Conservation (phyloP, 2,329 filamentous ascomycete genomes). For the Pyrenochaeta sp. region DNA sequence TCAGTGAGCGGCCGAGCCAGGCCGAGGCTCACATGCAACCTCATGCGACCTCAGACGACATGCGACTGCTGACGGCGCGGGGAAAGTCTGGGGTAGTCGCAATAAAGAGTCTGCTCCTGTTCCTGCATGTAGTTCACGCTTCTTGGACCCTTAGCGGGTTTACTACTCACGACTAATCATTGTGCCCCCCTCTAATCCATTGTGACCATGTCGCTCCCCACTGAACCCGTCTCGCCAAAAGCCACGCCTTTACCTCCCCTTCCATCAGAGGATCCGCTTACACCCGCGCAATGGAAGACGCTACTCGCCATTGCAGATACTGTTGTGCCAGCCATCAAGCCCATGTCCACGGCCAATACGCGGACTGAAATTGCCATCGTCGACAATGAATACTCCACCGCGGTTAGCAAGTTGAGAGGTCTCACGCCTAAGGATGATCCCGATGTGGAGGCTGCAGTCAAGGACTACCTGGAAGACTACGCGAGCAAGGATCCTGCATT, state of each 20-base stretch:
- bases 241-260: slow-evolving; percentile 56
- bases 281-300: slow-evolving; percentile 64
- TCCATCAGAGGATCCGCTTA: slow-evolving; percentile 58
- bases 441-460: slow-evolving; percentile 54
- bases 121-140: slow-evolving; percentile 7
- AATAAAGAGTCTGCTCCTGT: background rate
- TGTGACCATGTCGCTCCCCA: slow-evolving; percentile 35
- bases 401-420: slow-evolving; percentile 47
- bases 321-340: slow-evolving; percentile 65
- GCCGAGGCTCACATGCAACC: slow-evolving; percentile 2
- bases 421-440: slow-evolving; percentile 35
- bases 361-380: slow-evolving; percentile 56
- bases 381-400: slow-evolving; percentile 59
- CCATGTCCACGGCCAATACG: slow-evolving; percentile 45
- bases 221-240: slow-evolving; percentile 43
- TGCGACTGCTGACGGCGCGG: slow-evolving; percentile 1
- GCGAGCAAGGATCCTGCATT: slow-evolving; percentile 63
- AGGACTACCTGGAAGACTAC: slow-evolving; percentile 62
- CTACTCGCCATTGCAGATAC: slow-evolving; percentile 65
- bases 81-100: slow-evolving; percentile 2
- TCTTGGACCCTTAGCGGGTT: slow-evolving; percentile 8
- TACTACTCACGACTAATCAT: background rate
- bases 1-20: background rate
- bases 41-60: background rate
- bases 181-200: too few relatives aligned